Evolutionary conservation across 176 grass and related monocot genomes (phyloP).

Genomic region (Otatea glauca): DNA sequence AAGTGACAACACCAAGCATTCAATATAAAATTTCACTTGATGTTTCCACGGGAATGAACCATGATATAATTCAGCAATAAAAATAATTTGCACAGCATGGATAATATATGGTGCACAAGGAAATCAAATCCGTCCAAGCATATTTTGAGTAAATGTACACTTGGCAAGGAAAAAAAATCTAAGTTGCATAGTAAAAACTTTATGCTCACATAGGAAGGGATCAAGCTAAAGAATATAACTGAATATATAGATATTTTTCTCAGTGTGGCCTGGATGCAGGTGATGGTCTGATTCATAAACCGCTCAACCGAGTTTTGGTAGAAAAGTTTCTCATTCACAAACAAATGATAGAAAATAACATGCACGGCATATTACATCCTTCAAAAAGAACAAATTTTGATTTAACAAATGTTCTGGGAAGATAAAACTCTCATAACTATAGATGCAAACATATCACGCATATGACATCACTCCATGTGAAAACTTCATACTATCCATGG

Average conservation of each 20-base stretch:
- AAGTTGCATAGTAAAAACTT: neutral
- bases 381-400: neutral
- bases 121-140: neutral
- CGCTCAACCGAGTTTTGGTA: neutral
- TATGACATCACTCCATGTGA: neutral
- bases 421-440: neutral
- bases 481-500: neutral
- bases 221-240: neutral
- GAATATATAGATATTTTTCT: neutral
- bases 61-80: neutral
- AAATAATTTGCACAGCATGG: no score
- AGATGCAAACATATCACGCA: neutral
- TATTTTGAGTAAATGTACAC: constrained; percentile 4
- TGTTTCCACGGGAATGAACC: neutral
- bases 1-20: constrained; percentile 16
- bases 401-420: neutral
- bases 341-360: neutral
- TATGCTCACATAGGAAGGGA: neutral
- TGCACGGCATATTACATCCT: neutral
- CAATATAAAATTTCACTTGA: constrained; percentile 1
- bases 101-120: neutral
- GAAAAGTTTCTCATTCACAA: neutral
- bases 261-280: neutral
- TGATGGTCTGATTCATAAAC: neutral
- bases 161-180: constrained; percentile 12